phyloP scores from a whole-genome alignment of 2,329 filamentous ascomycete species.

The Zymoseptoria brevis region DNA sequence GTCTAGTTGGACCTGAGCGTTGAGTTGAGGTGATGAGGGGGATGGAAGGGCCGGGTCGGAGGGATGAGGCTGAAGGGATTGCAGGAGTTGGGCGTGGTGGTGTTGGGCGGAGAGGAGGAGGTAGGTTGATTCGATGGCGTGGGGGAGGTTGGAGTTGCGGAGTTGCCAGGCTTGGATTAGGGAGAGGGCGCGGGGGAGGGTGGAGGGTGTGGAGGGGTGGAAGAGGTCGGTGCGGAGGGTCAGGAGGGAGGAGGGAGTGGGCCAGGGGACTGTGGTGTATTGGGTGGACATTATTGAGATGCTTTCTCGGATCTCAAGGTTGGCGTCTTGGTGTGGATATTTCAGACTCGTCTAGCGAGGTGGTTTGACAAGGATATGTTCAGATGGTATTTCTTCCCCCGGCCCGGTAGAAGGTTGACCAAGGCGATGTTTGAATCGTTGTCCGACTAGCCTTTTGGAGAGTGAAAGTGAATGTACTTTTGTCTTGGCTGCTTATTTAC shows the following conservation, averaged over 20 bases:
- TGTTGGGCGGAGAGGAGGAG: slow-evolving; percentile 62
- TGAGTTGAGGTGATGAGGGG: too few species aligned
- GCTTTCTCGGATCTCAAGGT: neutral
- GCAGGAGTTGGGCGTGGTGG: slow-evolving; percentile 32
- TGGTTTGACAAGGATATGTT: too few species aligned
- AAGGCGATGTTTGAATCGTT: too few species aligned
- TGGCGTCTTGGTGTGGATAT: neutral
- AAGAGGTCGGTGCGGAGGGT: slow-evolving; percentile 59
- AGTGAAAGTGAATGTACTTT: too few species aligned
- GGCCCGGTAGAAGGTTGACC: too few species aligned
- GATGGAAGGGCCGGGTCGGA: too few species aligned
- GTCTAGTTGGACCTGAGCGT: too few species aligned
- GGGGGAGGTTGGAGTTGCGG: slow-evolving; percentile 60
- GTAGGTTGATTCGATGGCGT: slow-evolving; percentile 71
- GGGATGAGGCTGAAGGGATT: too few species aligned
- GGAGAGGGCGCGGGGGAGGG: slow-evolving; percentile 32
- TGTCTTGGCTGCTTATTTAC: too few species aligned
- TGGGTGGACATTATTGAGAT: slow-evolving; percentile 28
- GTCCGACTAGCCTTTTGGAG: too few species aligned
- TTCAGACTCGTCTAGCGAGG: neutral
- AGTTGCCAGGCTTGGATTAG: slow-evolving; percentile 52
- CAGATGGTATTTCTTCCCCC: too few species aligned
- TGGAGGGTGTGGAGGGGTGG: slow-evolving; percentile 20
- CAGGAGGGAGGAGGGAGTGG: slow-evolving; percentile 57
- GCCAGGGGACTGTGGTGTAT: slow-evolving; percentile 69